Conservation (phyloP, 2,329 filamentous ascomycete species). For the Diplodia mutila region DNA sequence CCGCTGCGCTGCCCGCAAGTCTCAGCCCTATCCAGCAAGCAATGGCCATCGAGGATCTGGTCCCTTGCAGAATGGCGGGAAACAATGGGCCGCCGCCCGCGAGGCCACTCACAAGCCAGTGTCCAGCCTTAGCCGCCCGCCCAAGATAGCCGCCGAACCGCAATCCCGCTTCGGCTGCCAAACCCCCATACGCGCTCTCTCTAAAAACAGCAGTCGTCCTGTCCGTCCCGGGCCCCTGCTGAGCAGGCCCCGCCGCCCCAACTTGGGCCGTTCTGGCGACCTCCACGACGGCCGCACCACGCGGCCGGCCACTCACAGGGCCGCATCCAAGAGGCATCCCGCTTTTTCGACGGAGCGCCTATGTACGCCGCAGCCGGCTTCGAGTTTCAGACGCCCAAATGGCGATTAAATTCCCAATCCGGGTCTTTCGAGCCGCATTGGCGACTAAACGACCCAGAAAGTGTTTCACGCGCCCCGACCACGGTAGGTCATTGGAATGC, state of each 20-base stretch:
- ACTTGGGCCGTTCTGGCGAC: slow-evolving; percentile 17
- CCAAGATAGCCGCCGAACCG: slow-evolving; percentile 18
- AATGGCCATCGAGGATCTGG: slow-evolving; percentile 8
- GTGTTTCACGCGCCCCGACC: slow-evolving; percentile 47
- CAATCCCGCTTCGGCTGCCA: slow-evolving; percentile 15
- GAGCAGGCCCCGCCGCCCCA: neutral
- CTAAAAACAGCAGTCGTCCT: slow-evolving; percentile 21
- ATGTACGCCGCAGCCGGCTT: slow-evolving; percentile 37
- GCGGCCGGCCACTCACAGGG: slow-evolving; percentile 37
- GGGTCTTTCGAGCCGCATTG: slow-evolving; percentile 37
- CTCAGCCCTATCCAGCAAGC: slow-evolving; percentile 19
- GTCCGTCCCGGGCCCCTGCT: slow-evolving; percentile 6
- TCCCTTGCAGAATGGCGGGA: slow-evolving; percentile 15
- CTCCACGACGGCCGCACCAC: slow-evolving; percentile 18
- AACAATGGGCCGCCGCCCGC: slow-evolving; percentile 5
- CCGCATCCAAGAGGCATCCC: slow-evolving; percentile 34
- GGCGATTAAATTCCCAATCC: slow-evolving; percentile 30
- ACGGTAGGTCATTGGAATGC: slow-evolving; percentile 33
- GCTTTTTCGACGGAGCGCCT: slow-evolving; percentile 39
- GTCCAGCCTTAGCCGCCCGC: slow-evolving; percentile 19
- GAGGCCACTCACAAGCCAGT: slow-evolving; percentile 15
- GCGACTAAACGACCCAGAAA: slow-evolving; percentile 46
- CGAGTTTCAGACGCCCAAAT: slow-evolving; percentile 35
- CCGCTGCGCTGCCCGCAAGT: slow-evolving; percentile 7
- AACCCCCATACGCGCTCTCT: slow-evolving; percentile 15